A percentile compares a stretch with the other conserved stretches of the same genome.
These are phyloP conservation scores for Claviceps cyperi DNA, from an alignment of 2,329 filamentous ascomycete genomes.

Conservation along the genomic window DNA sequence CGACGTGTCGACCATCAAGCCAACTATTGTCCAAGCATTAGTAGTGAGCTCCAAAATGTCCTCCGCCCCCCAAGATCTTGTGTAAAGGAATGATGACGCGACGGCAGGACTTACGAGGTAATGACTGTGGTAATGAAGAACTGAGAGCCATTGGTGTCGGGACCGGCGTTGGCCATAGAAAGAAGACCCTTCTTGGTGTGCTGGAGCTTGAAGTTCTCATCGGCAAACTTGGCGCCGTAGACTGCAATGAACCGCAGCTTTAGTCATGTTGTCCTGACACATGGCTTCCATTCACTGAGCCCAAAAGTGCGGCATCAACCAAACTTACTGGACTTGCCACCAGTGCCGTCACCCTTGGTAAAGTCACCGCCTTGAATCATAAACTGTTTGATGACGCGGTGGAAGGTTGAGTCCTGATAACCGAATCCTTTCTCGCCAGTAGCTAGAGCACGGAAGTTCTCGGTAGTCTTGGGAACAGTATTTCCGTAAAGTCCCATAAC, in stretches of 20 bases:
- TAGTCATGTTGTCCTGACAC: slow-evolving; percentile 8
- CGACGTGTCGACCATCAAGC: slow-evolving; percentile 74
- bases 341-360: slow-evolving; percentile 67
- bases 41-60: background rate
- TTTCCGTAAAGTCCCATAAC: slow-evolving; percentile 78
- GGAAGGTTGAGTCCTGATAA: slow-evolving; percentile 70
- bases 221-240: slow-evolving; percentile 70
- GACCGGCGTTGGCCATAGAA: slow-evolving; percentile 75
- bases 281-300: background rate
- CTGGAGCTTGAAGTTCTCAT: slow-evolving; percentile 94
- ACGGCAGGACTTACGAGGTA: slow-evolving; percentile 43
- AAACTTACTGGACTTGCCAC: slow-evolving; percentile 66
- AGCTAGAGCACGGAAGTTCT: slow-evolving; percentile 67
- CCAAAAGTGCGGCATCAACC: background rate
- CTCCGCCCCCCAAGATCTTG: too few species aligned
- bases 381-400: slow-evolving; percentile 81
- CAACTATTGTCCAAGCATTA: slow-evolving; percentile 32
- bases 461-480: slow-evolving; percentile 62
- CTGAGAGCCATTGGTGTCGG: slow-evolving; percentile 77
- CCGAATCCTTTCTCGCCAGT: slow-evolving; percentile 79
- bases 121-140: slow-evolving; percentile 83
- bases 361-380: slow-evolving; percentile 91
- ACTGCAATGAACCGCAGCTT: slow-evolving; percentile 28
- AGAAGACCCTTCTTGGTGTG: slow-evolving; percentile 73
- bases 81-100: background rate